phyloP scores from a whole-genome alignment of 2,329 filamentous ascomycete species.

The Calonectria henricotiae region DNA sequence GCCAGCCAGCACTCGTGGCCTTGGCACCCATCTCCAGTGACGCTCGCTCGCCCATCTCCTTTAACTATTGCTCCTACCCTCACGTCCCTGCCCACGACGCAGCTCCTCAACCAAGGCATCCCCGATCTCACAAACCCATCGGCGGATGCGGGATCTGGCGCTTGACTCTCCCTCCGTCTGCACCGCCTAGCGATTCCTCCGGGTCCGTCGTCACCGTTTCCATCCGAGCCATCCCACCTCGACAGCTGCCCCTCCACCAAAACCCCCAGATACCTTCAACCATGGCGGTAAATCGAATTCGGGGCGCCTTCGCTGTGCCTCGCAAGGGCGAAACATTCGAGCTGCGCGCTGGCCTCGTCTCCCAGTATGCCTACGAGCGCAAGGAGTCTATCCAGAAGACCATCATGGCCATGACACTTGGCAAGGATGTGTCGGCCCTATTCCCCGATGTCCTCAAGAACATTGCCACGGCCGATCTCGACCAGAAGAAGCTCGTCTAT shows the following conservation, averaged over 20 bases:
- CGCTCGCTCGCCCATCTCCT: slow-evolving; percentile 44
- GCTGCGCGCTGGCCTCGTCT: slow-evolving; percentile 93
- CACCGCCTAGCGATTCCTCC: slow-evolving; percentile 38
- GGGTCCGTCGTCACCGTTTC: slow-evolving; percentile 48
- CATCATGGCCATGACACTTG: slow-evolving; percentile 99
- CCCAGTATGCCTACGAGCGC: slow-evolving; percentile 98
- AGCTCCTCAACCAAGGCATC: slow-evolving; percentile 35
- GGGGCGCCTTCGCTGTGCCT: slow-evolving; percentile 92
- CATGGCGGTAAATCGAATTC: slow-evolving; percentile 98
- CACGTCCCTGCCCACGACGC: slow-evolving; percentile 37
- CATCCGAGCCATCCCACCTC: slow-evolving; percentile 33
- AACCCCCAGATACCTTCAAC: slow-evolving; percentile 51
- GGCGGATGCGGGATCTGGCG: slow-evolving; percentile 44
- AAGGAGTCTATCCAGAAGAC: slow-evolving; percentile 99
- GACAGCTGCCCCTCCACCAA: slow-evolving; percentile 26
- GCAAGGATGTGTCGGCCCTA: slow-evolving; percentile 97
- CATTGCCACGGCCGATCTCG: slow-evolving; percentile 93
- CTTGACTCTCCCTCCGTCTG: slow-evolving; percentile 39
- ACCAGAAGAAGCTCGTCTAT: slow-evolving; percentile 99
- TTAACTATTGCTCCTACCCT: slow-evolving; percentile 43
- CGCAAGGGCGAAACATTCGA: slow-evolving; percentile 99
- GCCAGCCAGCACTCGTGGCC: slow-evolving; percentile 47
- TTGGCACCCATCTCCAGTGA: slow-evolving; percentile 48
- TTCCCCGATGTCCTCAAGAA: slow-evolving; percentile 99
- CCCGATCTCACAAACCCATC: slow-evolving; percentile 35